phyloP scores from a whole-genome alignment of 805 yeast species.

The Starmerella potacharoeniae region DNA sequence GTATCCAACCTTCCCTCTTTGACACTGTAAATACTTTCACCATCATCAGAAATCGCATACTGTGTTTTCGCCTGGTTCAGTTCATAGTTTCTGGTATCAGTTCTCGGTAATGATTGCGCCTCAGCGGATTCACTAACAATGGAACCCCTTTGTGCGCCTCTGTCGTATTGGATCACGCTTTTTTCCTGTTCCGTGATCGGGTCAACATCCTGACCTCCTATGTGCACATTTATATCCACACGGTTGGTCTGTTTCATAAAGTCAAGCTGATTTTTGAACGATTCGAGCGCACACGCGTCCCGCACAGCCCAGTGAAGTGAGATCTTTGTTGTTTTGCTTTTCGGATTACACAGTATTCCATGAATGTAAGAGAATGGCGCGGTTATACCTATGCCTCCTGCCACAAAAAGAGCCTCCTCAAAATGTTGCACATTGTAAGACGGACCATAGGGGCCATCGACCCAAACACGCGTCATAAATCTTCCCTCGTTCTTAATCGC shows the following conservation, averaged over 20 bases:
- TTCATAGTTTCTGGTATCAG: too few species aligned
- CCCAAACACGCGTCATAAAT: constrained; percentile 27
- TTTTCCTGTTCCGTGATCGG: not conserved
- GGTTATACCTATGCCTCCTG: constrained; percentile 55
- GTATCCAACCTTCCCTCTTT: too few species aligned
- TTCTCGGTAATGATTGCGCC: too few species aligned
- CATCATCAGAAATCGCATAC: too few species aligned
- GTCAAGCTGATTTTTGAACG: constrained; percentile 37
- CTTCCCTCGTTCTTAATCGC: constrained; percentile 27
- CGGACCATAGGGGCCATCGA: constrained; percentile 58
- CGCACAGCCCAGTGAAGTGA: constrained; percentile 56
- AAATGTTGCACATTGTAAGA: constrained; percentile 32
- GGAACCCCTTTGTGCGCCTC: too few species aligned
- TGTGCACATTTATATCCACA: constrained; percentile 7
- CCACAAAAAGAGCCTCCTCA: constrained; percentile 34
- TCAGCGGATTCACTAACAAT: too few species aligned
- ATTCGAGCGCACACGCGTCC: constrained; percentile 38
- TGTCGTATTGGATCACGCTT: too few species aligned
- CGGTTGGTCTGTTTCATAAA: constrained; percentile 20
- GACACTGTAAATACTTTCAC: too few species aligned
- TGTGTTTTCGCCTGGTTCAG: too few species aligned
- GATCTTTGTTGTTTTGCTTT: constrained; percentile 4
- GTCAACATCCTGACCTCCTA: not conserved
- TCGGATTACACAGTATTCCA: constrained; percentile 21
- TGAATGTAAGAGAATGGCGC: constrained; percentile 39